Evolutionary conservation across 2,329 filamentous ascomycete genomes (phyloP), one percentile per base, ranked within the genome.

Genomic region (Daldinia sp.): DNA sequence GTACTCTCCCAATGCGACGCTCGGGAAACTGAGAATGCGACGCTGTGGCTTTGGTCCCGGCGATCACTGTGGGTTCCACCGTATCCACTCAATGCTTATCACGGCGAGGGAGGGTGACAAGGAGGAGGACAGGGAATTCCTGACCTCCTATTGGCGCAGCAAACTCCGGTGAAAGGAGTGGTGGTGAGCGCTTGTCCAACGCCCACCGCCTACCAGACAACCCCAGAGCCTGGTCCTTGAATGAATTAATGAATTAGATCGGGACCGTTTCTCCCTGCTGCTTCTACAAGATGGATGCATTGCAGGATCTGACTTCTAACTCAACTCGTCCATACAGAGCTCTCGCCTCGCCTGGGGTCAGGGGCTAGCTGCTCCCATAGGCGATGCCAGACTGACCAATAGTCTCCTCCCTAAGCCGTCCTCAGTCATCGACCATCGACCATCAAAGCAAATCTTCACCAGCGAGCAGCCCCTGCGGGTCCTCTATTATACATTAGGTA

Each of bases 231-330:
- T 71, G 64, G 67, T 70, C 64, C 69, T 66, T 65, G 67, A 72
- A 70, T 54, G 53, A 72, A 66, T 70, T 65, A 60, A 59, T 65
- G 54, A 64, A 65, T 65, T 58, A 72, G 67, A 68, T 70, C 64
- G 67, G 67, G 67, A 59, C 62, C 67, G 67, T 69, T 65, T 54
- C 39, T 53, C 56, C 62, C 57, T 63, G 54, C 64, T 56, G 61
- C 57, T 66, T 54, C 51, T 56, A 56, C 23, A 20, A 65, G 67
- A 69, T 68, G 65, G 58, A 59, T 71, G 69, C 69, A 72, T 72
- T 72, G 67, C 69, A 72, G 69, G 69, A 72, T 72, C 69, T 72
- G 59, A 65, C 69, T 56, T 67, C 63, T 55, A 55, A 55, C 64
- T 53, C 39, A 42, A 20, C 20, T 48, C 53, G 39, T 54, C 39